Percentiles rank a stretch among this genome's conserved stretches.
phyloP scores from a whole-genome alignment of 306 rosid genomes.

The Sicyos edulis region DNA sequence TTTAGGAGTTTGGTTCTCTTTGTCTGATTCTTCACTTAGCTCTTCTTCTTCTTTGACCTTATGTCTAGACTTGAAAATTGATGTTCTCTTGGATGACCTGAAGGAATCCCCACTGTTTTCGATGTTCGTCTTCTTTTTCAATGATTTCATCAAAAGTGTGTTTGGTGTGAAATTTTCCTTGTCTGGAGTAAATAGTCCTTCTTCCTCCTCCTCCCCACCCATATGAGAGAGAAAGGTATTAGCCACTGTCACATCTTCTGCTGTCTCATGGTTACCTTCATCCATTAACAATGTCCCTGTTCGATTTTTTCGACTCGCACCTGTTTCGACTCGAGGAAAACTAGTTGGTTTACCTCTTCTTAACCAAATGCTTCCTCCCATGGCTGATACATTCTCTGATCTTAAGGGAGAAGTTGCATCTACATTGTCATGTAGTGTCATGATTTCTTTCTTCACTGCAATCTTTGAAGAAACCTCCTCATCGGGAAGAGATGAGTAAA shows the following conservation, averaged over 20 bases:
- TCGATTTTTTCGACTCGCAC: constrained; percentile 30
- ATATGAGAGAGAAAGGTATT: constrained; percentile 32
- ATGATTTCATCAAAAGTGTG: constrained; percentile 32
- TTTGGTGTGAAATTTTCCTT: constrained; percentile 66
- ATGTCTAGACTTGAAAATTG: constrained; percentile 28
- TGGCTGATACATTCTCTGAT: constrained; percentile 26
- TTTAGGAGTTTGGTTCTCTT: constrained; percentile 42
- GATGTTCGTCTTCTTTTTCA: constrained; percentile 41
- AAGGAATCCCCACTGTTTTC: constrained; percentile 35
- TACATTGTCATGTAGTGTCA: constrained; percentile 26
- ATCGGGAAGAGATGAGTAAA: constrained; percentile 10
- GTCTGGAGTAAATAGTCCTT: constrained; percentile 46
- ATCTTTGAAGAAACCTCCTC: constrained; percentile 3
- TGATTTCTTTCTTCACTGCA: constrained; percentile 29
- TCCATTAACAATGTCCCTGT: constrained; percentile 23
- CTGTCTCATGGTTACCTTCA: constrained; percentile 25
- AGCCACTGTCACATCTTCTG: constrained; percentile 18
- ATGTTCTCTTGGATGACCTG: constrained; percentile 22
- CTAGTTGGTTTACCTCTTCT: constrained; percentile 62
- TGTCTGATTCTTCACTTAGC: constrained; percentile 30
- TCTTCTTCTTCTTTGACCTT: constrained; percentile 29
- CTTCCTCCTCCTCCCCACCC: constrained; percentile 33
- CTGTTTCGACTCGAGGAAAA: constrained; percentile 43
- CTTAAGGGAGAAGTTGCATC: constrained; percentile 21
- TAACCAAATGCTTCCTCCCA: constrained; percentile 41